Percentiles rank a stretch among this genome's conserved stretches.
Conservation (phyloP, 257 asterid genomes). For the Cruciata laevipes region DNA sequence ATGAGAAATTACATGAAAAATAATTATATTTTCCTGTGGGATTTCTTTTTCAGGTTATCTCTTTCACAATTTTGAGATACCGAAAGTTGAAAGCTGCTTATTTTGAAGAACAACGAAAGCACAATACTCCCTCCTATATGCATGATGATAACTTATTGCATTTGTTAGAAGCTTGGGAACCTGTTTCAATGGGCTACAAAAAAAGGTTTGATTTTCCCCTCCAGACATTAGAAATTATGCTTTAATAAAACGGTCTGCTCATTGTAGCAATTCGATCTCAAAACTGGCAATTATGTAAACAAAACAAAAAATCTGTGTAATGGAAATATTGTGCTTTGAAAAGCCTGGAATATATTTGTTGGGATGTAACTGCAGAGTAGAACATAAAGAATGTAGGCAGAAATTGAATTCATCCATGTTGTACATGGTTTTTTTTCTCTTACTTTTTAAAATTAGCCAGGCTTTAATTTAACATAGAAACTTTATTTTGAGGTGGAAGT, state of each 20-base stretch:
- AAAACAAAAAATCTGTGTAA: not conserved
- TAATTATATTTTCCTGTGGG: slow-evolving; percentile 1
- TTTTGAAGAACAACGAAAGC: slow-evolving; percentile 32
- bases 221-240: not conserved
- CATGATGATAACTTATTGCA: slow-evolving; percentile 28
- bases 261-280: not conserved
- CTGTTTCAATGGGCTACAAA: slow-evolving; percentile 87
- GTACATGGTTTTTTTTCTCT: not conserved
- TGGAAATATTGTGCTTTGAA: not conserved
- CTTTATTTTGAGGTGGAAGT: not conserved
- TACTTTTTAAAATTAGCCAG: not conserved
- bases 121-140: slow-evolving; percentile 13
- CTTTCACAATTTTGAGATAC: slow-evolving; percentile 65
- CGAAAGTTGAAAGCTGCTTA: slow-evolving; percentile 55
- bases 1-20: not conserved
- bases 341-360: not conserved
- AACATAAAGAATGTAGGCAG: not conserved
- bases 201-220: slow-evolving; percentile 41
- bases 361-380: not conserved
- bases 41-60: slow-evolving; percentile 53
- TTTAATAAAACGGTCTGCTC: not conserved
- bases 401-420: not conserved
- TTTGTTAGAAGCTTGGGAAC: slow-evolving; percentile 87
- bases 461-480: not conserved
- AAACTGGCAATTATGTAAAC: not conserved